Percentiles rank a stretch among this genome's conserved stretches.
Evolutionary conservation across 2,329 filamentous ascomycete genomes (phyloP).

Genomic region (Graphilbum fragrans): DNA sequence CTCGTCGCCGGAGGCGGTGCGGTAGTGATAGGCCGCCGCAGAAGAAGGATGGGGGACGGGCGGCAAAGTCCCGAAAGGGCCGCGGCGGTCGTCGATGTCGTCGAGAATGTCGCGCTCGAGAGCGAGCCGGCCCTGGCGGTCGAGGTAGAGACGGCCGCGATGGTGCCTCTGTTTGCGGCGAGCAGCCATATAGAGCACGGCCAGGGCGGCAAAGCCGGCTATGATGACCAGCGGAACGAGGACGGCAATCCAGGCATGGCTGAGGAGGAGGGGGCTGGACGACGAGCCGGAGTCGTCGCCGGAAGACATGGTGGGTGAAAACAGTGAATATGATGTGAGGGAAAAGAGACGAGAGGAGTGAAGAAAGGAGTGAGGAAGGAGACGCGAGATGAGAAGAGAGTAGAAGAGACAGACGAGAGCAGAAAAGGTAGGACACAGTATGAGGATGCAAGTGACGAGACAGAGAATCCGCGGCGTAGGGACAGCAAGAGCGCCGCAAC

Average conservation of each 20-base stretch:
- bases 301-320: constrained; percentile 2
- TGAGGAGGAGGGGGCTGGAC: background rate
- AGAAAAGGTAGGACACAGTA: too few relatives aligned
- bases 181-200: background rate
- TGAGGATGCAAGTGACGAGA: too few relatives aligned
- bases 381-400: too few relatives aligned
- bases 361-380: too few relatives aligned
- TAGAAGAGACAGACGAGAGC: too few relatives aligned
- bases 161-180: constrained; percentile 1
- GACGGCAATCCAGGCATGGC: constrained; percentile 4
- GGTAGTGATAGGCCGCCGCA: background rate
- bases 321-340: background rate
- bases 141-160: constrained; percentile 1
- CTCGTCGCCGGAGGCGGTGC: background rate
- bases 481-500: too few relatives aligned
- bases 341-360: background rate
- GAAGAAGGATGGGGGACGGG: background rate
- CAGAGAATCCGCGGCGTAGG: too few relatives aligned
- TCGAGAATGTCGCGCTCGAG: constrained; percentile 6
- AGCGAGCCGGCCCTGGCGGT: constrained; percentile 7
- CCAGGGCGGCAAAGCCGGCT: background rate
- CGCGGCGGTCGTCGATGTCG: too few relatives aligned
- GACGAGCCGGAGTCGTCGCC: background rate
- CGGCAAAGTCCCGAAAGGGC: background rate
- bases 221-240: constrained; percentile 7